Evolutionary conservation across 148 eudicot species (phyloP), one percentile per base, ranked within the genome.

Genomic region (Hydrangea macrophylla): DNA sequence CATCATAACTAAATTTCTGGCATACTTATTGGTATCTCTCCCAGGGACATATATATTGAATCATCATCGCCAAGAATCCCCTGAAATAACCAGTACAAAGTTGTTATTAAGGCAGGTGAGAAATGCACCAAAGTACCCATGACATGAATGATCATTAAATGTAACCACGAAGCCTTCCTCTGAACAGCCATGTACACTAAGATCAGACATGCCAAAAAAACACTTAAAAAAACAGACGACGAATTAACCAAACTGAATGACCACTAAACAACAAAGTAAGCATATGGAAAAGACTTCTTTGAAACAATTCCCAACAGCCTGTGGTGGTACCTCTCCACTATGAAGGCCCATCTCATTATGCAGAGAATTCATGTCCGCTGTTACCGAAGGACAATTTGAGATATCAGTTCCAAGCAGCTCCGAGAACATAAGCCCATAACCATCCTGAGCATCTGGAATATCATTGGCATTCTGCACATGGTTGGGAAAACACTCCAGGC

Each of bases 21-120:
- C 92, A 76, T 90, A 94, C 97, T 88, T 82, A 91, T 70, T 79
- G 97, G 99, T 75, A 94, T 90, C 76, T 90, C 97, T 72, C 87
- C 98, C 70, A 90, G 72, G 58, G 96, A 84, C 98, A 86, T 92
- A 73, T 92, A 87, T 71, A 92, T 87, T 65, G 92, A 81, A 64
- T 92, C 96, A 66, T 92, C 98, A 63, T 92, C 96, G 56, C 79
- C 85, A 67, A 92, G 92, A 58, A 89, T 85, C n/a, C 75, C 96
- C 96, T 92, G 90, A 80, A 80, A 76, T 27, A 56, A 68, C 22
- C 64, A 75, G 55, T 50, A 58, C 23, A 70, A 56, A 59, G 10
- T 37, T 50, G 26, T 24, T 45, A 20, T 44, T 32, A 50, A 63
- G 36, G 31, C 40, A 44, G 27, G 58, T 36, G 63, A 55, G 31